A percentile compares a stretch with the other conserved stretches of the same genome.
phyloP scores from a whole-genome alignment of 2,329 filamentous ascomycete species.

The Diaporthe aspalathi region DNA sequence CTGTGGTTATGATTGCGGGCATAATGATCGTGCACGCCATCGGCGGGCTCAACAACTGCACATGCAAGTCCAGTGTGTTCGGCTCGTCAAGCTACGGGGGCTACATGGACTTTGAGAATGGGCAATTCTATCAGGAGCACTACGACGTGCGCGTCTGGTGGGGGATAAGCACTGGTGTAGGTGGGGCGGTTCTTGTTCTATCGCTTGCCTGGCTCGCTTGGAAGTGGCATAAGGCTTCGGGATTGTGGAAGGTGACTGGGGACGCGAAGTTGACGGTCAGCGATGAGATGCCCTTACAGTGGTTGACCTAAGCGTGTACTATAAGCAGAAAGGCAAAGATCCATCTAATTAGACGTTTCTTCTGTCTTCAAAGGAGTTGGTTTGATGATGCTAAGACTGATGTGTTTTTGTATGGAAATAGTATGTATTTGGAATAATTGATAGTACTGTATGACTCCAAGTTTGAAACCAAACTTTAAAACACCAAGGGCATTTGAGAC shows the following conservation, averaged over 20 bases:
- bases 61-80: slow-evolving; percentile 14
- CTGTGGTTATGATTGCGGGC: slow-evolving; percentile 3
- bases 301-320: not conserved
- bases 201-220: slow-evolving; percentile 17
- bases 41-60: slow-evolving; percentile 8
- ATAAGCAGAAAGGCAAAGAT: not conserved
- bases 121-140: slow-evolving; percentile 10
- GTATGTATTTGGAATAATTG: too few species aligned
- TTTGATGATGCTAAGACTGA: too few species aligned
- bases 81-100: not conserved
- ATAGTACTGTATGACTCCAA: too few species aligned
- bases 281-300: slow-evolving; percentile 8
- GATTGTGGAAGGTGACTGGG: slow-evolving; percentile 12
- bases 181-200: not conserved
- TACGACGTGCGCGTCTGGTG: slow-evolving; percentile 5
- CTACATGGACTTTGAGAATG: slow-evolving; percentile 14
- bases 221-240: slow-evolving; percentile 10
- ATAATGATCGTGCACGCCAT: slow-evolving; percentile 16
- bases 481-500: too few species aligned
- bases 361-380: too few species aligned
- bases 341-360: too few species aligned
- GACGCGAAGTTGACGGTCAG: slow-evolving; percentile 13
- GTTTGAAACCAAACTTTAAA: too few species aligned
- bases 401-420: too few species aligned
- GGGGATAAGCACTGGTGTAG: not conserved